These are phyloP conservation scores for Parmales sp. DNA, from an alignment of 108 stramenopile genomes.

Conservation along the genomic window DNA sequence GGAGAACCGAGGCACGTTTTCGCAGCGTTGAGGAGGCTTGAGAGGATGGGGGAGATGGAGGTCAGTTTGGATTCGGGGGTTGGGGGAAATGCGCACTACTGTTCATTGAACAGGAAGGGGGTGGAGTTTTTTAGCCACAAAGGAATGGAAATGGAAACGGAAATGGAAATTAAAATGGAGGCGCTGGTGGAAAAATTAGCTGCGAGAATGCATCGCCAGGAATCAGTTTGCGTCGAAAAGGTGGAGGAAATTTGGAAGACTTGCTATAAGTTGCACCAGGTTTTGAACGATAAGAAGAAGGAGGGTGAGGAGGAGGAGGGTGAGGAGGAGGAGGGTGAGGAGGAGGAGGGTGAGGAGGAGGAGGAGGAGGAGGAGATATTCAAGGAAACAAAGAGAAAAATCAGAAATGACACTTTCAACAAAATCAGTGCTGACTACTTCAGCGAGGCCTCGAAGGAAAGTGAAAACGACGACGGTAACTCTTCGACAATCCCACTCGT, in stretches of 20 bases:
- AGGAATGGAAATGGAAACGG: constrained; percentile 2
- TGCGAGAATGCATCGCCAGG: constrained; percentile 37
- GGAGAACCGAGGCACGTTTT: constrained; percentile 71
- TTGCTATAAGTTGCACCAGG: constrained; percentile 35
- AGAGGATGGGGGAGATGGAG: constrained; percentile 56
- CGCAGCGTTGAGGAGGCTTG: constrained; percentile 65
- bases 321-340: constrained; percentile 13
- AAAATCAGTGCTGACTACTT: background rate
- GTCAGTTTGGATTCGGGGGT: constrained; percentile 43
- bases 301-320: constrained; percentile 12
- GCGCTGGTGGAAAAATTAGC: constrained; percentile 24
- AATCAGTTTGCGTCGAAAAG: constrained; percentile 39
- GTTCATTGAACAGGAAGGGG: constrained; percentile 39
- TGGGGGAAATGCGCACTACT: constrained; percentile 43
- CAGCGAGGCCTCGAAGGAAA: constrained; percentile 9
- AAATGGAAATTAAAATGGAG: background rate
- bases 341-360: constrained; percentile 8
- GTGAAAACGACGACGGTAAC: constrained; percentile 25
- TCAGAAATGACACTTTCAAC: background rate
- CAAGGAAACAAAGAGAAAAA: background rate
- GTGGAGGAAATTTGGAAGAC: constrained; percentile 57
- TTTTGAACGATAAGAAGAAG: background rate
- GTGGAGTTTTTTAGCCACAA: constrained; percentile 24
- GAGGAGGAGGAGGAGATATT: constrained; percentile 11
- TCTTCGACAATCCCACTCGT: constrained; percentile 23